Base-by-base conservation (phyloP, 2,329 filamentous ascomycete genomes). In the Xylaria digitata region DNA sequence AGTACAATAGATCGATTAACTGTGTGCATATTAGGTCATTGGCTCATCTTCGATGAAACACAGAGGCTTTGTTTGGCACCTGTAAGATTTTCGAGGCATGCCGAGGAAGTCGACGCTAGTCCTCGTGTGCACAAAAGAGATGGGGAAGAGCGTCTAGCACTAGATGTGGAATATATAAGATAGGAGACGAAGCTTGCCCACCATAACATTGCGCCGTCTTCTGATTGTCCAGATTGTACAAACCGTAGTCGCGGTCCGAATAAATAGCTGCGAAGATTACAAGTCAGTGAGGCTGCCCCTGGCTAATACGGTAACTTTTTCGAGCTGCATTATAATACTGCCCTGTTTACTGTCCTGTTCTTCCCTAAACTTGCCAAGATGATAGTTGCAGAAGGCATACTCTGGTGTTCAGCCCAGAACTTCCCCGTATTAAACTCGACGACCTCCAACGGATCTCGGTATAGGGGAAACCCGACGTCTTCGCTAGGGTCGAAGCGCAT, bases 351-450 rank as follows among this genome's bases (percentile, higher is more conserved):
- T 4, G 30, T 11, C 17, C 34, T 23, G 4, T 13, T 9, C 9
- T 59, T 42, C 6, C 30, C 3, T 11, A 6, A 45, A 4, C 21
- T 40, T 21, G 7, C 34, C 13, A 17, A 3, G 9, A 17, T 40
- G n/a, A 58, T 15, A 17, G 48, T 19, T 9, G 4, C 3, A 37
- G 19, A 37, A 43, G 46, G 42, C 60, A 43, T 69, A 71, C 71
- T 72, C 17, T 70, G 66, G 45, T 71, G 69, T 6, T 67, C 69
- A 1, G 65, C 61, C 46, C 46, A 57, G 19, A 54, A 43, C 11
- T 34, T 15, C 40, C 59, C 55, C 2, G 67, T 70, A n/a, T 72
- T 70, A 53, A 72, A 67, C 65, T 71, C 70, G 42, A 70, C 66
- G 23, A 62, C 19, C 2, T 68, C 57, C 2, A 71, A 61, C 2